Percentiles rank a stretch among this genome's conserved stretches.
Evolutionary conservation across 2,329 filamentous ascomycete species (phyloP).

Genomic region (Colletotrichum navitas): DNA sequence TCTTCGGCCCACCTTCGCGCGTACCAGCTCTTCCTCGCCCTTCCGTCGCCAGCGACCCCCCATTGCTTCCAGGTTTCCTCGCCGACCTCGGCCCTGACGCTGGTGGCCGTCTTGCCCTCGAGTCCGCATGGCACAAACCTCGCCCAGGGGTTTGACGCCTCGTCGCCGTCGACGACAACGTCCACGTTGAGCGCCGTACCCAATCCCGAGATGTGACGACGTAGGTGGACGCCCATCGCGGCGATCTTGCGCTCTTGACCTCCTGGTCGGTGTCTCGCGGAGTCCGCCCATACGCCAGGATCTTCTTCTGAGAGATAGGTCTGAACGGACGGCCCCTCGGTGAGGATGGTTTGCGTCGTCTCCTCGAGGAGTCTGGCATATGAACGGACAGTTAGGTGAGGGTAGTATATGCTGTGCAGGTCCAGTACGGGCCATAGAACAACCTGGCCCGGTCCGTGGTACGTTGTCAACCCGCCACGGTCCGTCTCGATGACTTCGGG

Average conservation of each 20-base stretch:
- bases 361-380: constrained; percentile 86
- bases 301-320: constrained; percentile 75
- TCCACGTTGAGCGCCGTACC: constrained; percentile 86
- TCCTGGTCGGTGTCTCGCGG: constrained; percentile 46
- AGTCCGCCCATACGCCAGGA: constrained; percentile 84
- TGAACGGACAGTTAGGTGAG: constrained; percentile 74
- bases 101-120: constrained; percentile 83
- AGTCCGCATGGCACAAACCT: constrained; percentile 93
- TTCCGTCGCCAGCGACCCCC: constrained; percentile 9
- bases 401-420: constrained; percentile 70
- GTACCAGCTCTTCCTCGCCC: constrained; percentile 22
- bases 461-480: constrained; percentile 93
- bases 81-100: constrained; percentile 68
- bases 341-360: constrained; percentile 76
- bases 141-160: constrained; percentile 64
- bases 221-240: constrained; percentile 90
- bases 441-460: constrained; percentile 93
- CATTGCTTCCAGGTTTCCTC: constrained; percentile 26
- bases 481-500: constrained; percentile 78
- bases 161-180: constrained; percentile 63
- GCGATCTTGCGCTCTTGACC: constrained; percentile 79
- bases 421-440: constrained; percentile 95
- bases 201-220: constrained; percentile 85
- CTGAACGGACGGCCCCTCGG: constrained; percentile 66
- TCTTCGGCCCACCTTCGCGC: constrained; percentile 38